phyloP scores from a whole-genome alignment of 371 early-diverging fungal species.

The Rhizomucor pusillus region DNA sequence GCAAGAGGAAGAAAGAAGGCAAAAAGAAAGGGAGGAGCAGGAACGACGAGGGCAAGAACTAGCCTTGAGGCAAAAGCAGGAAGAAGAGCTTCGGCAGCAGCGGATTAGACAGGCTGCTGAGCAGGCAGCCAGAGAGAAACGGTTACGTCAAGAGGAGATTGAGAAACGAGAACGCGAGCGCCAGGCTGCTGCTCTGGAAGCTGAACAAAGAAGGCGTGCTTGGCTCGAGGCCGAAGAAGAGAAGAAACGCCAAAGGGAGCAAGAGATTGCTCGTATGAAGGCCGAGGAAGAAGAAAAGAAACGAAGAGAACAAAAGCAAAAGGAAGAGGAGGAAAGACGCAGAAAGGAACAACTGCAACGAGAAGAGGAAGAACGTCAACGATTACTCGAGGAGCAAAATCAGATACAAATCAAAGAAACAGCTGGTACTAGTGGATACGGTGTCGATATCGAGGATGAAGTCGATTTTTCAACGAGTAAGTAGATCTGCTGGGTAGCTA shows the following conservation, averaged over 20 bases:
- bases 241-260: slow-evolving; percentile 7
- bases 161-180: slow-evolving; percentile 28
- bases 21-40: slow-evolving; percentile 24
- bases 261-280: neutral
- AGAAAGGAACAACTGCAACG: slow-evolving; percentile 1
- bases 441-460: slow-evolving; percentile 47
- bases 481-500: slow-evolving; percentile 1
- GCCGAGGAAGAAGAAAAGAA: slow-evolving; percentile 4
- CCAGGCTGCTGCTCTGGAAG: slow-evolving; percentile 28
- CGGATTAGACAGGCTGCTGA: slow-evolving; percentile 36
- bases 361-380: slow-evolving; percentile 8
- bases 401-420: slow-evolving; percentile 17
- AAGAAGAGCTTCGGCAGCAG: slow-evolving; percentile 30
- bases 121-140: slow-evolving; percentile 41
- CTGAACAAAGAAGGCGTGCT: slow-evolving; percentile 24
- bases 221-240: slow-evolving; percentile 20
- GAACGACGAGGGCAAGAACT: slow-evolving; percentile 20
- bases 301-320: neutral
- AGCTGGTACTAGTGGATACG: slow-evolving; percentile 43
- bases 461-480: slow-evolving; percentile 47
- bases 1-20: slow-evolving; percentile 23
- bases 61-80: slow-evolving; percentile 21
- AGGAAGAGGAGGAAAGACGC: slow-evolving; percentile 7
- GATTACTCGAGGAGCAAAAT: slow-evolving; percentile 9
- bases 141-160: slow-evolving; percentile 25